Percentiles rank a stretch among this genome's conserved stretches.
phyloP scores from a whole-genome alignment of 1,139 yeast species.

The Meyerozyma athensensis region DNA sequence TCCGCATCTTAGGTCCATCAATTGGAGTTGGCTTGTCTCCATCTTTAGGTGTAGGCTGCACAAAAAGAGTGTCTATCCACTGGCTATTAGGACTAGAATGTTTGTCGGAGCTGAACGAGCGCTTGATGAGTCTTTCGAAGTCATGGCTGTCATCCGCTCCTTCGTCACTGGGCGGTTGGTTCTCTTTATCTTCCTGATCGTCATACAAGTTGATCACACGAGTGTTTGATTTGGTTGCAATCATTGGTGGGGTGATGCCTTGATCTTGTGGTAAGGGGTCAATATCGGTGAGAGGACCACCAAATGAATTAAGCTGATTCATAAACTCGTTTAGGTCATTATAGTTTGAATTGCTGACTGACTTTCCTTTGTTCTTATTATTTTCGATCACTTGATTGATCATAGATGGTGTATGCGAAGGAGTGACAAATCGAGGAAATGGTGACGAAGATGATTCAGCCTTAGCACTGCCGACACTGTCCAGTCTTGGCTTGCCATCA shows the following conservation, averaged over 20 bases:
- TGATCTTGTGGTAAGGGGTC: constrained; percentile 43
- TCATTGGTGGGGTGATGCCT: constrained; percentile 42
- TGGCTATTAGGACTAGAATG: constrained; percentile 26
- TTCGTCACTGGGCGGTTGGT: constrained; percentile 31
- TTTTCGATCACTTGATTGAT: constrained; percentile 40
- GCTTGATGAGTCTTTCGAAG: constrained; percentile 36
- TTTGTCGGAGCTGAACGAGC: constrained; percentile 30
- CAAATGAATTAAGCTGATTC: constrained; percentile 44
- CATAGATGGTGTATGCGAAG: constrained; percentile 42
- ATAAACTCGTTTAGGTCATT: constrained; percentile 43
- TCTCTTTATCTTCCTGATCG: constrained; percentile 40
- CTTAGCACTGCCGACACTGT: constrained; percentile 13
- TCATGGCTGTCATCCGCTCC: constrained; percentile 18
- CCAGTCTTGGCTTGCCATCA: constrained; percentile 11
- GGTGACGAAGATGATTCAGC: constrained; percentile 21
- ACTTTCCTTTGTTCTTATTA: constrained; percentile 10
- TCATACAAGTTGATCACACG: constrained; percentile 39
- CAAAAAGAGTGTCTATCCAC: constrained; percentile 37
- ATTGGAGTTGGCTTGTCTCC: constrained; percentile 18
- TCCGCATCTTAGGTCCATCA: constrained; percentile 26
- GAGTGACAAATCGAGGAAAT: constrained; percentile 33
- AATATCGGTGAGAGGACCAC: constrained; percentile 53
- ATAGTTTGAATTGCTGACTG: constrained; percentile 24
- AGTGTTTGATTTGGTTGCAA: constrained; percentile 46
- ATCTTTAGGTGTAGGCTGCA: constrained; percentile 46